Evolutionary conservation across 768 basidiomycete species (phyloP).

Genomic region (Lactarius psammicola): DNA sequence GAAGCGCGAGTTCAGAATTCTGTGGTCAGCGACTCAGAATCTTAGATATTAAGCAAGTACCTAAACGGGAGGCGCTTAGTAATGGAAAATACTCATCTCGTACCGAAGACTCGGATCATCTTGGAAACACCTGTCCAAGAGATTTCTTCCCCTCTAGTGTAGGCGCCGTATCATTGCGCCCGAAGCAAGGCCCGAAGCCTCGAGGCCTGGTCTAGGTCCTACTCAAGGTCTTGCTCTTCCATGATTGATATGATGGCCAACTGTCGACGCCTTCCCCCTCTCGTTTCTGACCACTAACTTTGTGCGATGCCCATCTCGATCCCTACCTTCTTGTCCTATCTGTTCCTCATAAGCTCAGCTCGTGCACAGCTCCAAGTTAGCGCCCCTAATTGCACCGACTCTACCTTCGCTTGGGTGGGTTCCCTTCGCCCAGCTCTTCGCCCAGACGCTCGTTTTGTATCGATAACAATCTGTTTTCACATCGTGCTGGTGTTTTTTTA

Average conservation of each 20-base stretch:
- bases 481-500: neutral
- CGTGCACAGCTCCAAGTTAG: neutral
- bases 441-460: neutral
- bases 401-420: constrained; percentile 21
- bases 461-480: neutral
- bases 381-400: constrained; percentile 15
- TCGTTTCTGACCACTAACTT: neutral
- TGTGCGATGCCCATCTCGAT: neutral
- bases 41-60: too few species aligned
- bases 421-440: neutral
- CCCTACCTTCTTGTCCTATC: neutral
- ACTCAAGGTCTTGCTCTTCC: neutral
- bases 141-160: too few species aligned
- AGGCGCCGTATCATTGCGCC: neutral
- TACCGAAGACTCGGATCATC: too few species aligned
- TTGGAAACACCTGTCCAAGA: too few species aligned
- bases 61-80: too few species aligned
- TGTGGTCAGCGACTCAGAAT: too few species aligned
- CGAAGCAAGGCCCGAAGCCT: neutral
- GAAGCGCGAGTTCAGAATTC: too few species aligned
- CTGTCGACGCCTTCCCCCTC: neutral
- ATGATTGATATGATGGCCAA: neutral
- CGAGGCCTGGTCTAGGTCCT: neutral
- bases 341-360: neutral
- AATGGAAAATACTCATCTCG: too few species aligned